Percentiles rank a stretch among this genome's conserved stretches.
These are phyloP conservation scores for Coprinopsis cinerea DNA, from an alignment of 768 basidiomycete species.

Conservation along the genomic window DNA sequence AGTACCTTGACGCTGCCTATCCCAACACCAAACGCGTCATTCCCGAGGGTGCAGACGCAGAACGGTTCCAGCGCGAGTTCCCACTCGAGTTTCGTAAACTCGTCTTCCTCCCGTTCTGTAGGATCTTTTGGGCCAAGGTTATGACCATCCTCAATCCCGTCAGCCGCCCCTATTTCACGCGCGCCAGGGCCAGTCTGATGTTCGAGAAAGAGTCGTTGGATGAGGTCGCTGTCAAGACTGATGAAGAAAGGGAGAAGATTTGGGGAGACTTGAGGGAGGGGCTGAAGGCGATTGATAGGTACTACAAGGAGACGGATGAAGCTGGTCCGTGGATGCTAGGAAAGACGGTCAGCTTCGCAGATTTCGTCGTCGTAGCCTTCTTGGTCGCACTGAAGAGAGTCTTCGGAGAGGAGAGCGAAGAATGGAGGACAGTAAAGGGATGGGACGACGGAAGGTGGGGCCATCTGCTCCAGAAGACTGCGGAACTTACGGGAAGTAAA, in stretches of 20 bases:
- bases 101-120: conserved; percentile 14
- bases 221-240: not conserved
- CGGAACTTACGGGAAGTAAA: not conserved
- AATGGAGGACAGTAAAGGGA: conserved; percentile 34
- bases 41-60: conserved; percentile 24
- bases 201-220: conserved; percentile 26
- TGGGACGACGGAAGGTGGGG: conserved; percentile 39
- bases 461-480: not conserved
- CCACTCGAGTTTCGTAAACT: conserved; percentile 9
- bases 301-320: conserved; percentile 1
- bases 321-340: conserved; percentile 25
- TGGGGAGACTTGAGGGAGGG: conserved; percentile 4
- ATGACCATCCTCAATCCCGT: not conserved
- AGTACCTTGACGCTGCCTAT: conserved; percentile 45
- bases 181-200: conserved; percentile 16
- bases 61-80: conserved; percentile 24
- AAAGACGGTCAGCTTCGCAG: conserved; percentile 30
- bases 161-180: conserved; percentile 6
- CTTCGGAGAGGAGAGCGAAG: conserved; percentile 30
- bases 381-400: conserved; percentile 26
- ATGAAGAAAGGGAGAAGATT: conserved; percentile 14
- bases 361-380: conserved; percentile 30
- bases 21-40: conserved; percentile 27
- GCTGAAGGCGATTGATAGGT: conserved; percentile 4
- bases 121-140: conserved; percentile 4